Evolutionary conservation across 345 rosid genomes (phyloP), one percentile per base, ranked within the genome.

Genomic region (Lepidium didymum): DNA sequence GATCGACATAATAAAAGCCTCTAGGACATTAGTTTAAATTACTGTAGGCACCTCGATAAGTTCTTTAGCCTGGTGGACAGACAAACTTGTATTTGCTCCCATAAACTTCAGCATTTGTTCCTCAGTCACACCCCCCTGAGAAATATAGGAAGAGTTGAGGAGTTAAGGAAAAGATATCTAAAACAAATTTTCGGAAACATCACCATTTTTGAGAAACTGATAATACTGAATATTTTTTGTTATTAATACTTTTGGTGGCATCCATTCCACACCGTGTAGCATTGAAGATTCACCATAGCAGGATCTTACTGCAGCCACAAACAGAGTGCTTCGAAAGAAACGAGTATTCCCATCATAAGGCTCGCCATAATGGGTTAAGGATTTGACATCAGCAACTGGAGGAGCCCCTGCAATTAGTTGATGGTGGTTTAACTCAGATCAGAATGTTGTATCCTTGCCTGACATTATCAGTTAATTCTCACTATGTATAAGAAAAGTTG

Each of bases 201-300:
- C 13, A 72, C 29, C 70, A 38, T 13, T 9, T 36, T 2, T 40
- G 53, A 13, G 15, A 62, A 58, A 49, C 27, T 54, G 0, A 10
- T 19, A 2, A 25, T 4, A 36, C 34, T 23, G 33, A 8, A 60
- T 10, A 16, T 21, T 13, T 27, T 8, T 58, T 25, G 38, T 54
- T 53, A 79, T 29, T 35, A 10, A 18, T 75, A 93, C 98, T 79
- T 90, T 88, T 38, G 96, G 99, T 68, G 99, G 92, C 99, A 94
- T 91, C 99, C 99, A 94, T 49, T 91, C 99, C 57, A 86, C 96
- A 29, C 96, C 99, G 80, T 94, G 99, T 68, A 94, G 99, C 83
- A 94, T 35, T 69, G 91, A 83, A 62, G 99, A 88, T 85, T 94
- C 99, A 60, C 89, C 86, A 44, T 87, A 93, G 70, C 95, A 94